phyloP scores from a whole-genome alignment of 139 green algal genomes.

The Tetraselmis striata region DNA sequence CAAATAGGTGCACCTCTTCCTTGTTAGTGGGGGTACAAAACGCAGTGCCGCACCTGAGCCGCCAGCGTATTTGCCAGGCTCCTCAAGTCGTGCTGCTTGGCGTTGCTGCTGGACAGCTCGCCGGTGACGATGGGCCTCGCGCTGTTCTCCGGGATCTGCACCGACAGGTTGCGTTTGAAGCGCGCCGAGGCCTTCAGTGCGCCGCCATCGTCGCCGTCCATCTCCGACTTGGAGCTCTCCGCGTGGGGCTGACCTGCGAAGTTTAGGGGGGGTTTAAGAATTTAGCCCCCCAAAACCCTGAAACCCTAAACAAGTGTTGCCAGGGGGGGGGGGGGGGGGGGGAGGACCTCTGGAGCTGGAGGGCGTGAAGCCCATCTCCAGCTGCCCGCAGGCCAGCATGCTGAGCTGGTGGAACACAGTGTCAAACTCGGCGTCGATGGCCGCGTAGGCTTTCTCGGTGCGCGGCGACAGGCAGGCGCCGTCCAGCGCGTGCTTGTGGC shows the following conservation, averaged over 20 bases:
- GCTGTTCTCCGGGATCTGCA: neutral
- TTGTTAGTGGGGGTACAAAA: too few species aligned
- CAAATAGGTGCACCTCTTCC: too few species aligned
- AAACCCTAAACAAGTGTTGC: too few species aligned
- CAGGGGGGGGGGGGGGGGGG: too few species aligned
- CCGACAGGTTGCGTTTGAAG: neutral
- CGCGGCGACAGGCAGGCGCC: neutral
- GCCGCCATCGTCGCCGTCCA: neutral
- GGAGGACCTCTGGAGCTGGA: too few species aligned
- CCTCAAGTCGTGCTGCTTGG: neutral
- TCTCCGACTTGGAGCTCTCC: neutral
- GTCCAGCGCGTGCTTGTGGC: too few species aligned
- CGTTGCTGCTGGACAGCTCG: neutral
- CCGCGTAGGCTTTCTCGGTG: neutral
- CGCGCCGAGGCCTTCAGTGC: neutral
- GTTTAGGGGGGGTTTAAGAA: too few species aligned
- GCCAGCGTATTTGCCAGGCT: too few species aligned
- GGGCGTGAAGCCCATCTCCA: neutral
- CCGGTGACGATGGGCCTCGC: neutral
- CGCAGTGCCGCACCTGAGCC: too few species aligned
- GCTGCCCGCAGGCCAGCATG: neutral
- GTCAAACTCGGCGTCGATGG: neutral
- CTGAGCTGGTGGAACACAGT: neutral
- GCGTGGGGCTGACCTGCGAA: neutral
- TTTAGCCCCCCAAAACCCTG: too few species aligned